These are phyloP conservation scores for Penicillium sp. DNA, from an alignment of 2,329 filamentous ascomycete species.

Conservation along the genomic window DNA sequence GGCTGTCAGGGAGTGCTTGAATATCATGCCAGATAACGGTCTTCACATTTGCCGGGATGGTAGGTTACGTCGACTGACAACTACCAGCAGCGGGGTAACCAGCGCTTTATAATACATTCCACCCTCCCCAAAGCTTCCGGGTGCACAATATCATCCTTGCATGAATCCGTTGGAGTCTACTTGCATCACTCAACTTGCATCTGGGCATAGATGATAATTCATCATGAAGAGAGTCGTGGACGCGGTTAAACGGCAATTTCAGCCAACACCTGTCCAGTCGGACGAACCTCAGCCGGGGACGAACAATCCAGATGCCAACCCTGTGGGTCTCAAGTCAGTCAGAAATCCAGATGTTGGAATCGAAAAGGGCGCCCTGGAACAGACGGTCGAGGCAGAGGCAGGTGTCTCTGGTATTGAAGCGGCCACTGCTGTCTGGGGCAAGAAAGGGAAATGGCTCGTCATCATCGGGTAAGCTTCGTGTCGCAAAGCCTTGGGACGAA, in stretches of 20 bases:
- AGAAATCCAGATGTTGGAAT: not conserved
- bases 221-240: not conserved
- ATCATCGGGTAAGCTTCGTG: conserved; percentile 25
- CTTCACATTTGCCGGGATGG: not conserved
- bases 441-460: conserved; percentile 31
- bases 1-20: not conserved
- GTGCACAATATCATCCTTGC: not conserved
- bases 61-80: not conserved
- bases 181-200: not conserved
- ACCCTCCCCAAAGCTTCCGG: no score
- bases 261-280: not conserved
- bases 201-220: not conserved
- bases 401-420: conserved; percentile 22
- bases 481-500: no score
- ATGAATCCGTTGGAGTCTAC: not conserved
- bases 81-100: not conserved
- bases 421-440: conserved; percentile 29
- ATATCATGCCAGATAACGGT: not conserved
- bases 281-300: not conserved
- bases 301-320: not conserved
- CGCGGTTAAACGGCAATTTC: not conserved
- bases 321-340: not conserved
- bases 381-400: not conserved
- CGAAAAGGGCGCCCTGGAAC: not conserved
- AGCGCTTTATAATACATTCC: not conserved